A percentile compares a stretch with the other conserved stretches of the same genome.
Conservation (phyloP, 257 asterid species). For the Knoxia roxburghii region DNA sequence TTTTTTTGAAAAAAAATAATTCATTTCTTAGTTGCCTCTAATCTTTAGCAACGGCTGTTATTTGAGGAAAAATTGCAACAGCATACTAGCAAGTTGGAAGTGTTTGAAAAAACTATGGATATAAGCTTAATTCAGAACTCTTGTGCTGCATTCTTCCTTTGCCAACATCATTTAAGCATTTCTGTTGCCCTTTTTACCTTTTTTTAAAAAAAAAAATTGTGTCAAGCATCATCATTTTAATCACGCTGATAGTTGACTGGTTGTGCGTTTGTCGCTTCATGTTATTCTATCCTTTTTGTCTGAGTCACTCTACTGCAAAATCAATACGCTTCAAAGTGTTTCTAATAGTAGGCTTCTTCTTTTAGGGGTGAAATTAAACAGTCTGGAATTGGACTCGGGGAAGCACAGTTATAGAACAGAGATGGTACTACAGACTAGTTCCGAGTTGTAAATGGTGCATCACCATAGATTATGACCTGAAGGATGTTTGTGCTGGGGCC, state of each 20-base stretch:
- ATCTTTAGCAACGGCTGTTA: not conserved
- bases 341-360: constrained; percentile 11
- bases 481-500: not conserved
- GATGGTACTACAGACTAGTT: not conserved
- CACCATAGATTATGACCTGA: constrained; percentile 2
- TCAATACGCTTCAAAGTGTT: not conserved
- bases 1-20: not conserved
- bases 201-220: not conserved
- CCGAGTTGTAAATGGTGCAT: not conserved
- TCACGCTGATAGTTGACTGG: not conserved
- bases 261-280: not conserved
- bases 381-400: constrained; percentile 1
- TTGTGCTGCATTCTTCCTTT: not conserved
- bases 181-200: not conserved
- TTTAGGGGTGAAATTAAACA: too few relatives aligned
- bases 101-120: not conserved
- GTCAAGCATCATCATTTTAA: not conserved
- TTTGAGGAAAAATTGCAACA: too few relatives aligned
- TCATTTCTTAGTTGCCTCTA: not conserved
- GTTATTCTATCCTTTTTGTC: not conserved
- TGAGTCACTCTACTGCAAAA: not conserved
- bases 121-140: not conserved
- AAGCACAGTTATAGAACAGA: not conserved
- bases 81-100: not conserved
- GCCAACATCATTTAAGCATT: not conserved